Evolutionary conservation across 768 basidiomycete species (phyloP), one percentile per base, ranked within the genome.

Genomic region (Russula emetica): DNA sequence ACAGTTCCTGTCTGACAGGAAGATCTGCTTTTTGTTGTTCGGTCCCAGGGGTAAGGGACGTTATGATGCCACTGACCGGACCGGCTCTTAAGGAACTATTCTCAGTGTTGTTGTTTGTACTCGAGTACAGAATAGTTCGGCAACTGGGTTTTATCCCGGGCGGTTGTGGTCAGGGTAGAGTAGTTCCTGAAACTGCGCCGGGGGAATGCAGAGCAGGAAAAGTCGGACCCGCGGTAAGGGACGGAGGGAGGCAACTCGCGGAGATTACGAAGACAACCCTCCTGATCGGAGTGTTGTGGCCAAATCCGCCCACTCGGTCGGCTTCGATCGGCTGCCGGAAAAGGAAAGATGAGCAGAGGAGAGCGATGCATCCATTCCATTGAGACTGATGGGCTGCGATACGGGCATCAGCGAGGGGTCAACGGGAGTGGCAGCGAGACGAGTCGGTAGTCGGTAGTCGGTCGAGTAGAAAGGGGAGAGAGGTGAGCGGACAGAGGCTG

Each of bases 181-280:
- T 5, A 52, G 28, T 28, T 28, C 58, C 58, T 50, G 58, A 60
- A 51, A 28, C 0, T 40, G 38, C 14, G 18, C 38, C 38, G 38
- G 14, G 38, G 14, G 38, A 34, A 3, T 45, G 18, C 34, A 49
- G 58, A 6, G 9, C 13, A 3, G 18, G 20, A 0, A 1, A 34
- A 36, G n/a, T 8, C 3, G 49, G 38, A 36, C 42, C 60, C 64
- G 64, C 64, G 64, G n/a, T n/a, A n/a, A 40, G 24, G 16, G 45
- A 49, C 40, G 22, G 22, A 42, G 18, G 62, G 7, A 20, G 57
- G 63, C 64, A 59, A 56, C 59, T 61, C 64, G 64, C 64, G 60
- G 64, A 65, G 64, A 65, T 65, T 65, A 65, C 64, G 64, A 65
- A 60, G 6, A 20, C n/a, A 16, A 56, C 63, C 63, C 58, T 49